Evolutionary conservation across 495 filamentous ascomycete genomes (phyloP).

Genomic region (Achaetomiella virescens): DNA sequence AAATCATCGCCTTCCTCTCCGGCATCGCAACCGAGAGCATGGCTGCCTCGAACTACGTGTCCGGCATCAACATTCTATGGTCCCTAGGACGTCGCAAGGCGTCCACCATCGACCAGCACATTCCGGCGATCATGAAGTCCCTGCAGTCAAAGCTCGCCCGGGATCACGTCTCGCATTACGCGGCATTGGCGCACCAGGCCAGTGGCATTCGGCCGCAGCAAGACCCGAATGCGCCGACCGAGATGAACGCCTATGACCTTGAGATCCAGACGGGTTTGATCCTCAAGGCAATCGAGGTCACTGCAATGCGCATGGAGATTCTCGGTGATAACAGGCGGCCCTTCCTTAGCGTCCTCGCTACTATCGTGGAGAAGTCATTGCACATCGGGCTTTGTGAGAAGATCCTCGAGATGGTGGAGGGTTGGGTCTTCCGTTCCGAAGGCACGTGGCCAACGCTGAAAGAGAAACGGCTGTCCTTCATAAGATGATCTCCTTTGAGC

Average conservation of each 20-base stretch:
- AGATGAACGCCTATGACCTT: slow-evolving; percentile 67
- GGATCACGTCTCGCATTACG: slow-evolving; percentile 79
- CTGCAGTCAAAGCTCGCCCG: slow-evolving; percentile 88
- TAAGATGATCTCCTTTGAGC: slow-evolving; percentile 96
- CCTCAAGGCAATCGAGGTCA: slow-evolving; percentile 87
- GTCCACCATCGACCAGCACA: slow-evolving; percentile 80
- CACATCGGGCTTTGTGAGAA: slow-evolving; percentile 80
- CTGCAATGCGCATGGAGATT: slow-evolving; percentile 83
- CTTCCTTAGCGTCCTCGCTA: slow-evolving; percentile 89
- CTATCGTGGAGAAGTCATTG: slow-evolving; percentile 87
- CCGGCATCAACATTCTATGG: slow-evolving; percentile 87
- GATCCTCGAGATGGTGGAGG: slow-evolving; percentile 88
- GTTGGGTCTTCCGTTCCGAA: slow-evolving; percentile 88
- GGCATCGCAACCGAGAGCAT: slow-evolving; percentile 76
- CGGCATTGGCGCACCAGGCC: slow-evolving; percentile 44
- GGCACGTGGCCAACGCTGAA: slow-evolving; percentile 94
- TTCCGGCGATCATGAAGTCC: slow-evolving; percentile 83
- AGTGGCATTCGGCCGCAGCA: slow-evolving; percentile 31
- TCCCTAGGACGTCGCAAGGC: slow-evolving; percentile 79
- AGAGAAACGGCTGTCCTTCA: slow-evolving; percentile 91
- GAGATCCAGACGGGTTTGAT: slow-evolving; percentile 83
- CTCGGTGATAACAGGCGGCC: slow-evolving; percentile 89
- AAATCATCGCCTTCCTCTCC: slow-evolving; percentile 77
- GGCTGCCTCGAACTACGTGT: slow-evolving; percentile 68
- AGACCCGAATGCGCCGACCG: slow-evolving; percentile 46